Evolutionary conservation across 2,329 filamentous ascomycete species (phyloP).

Genomic region (Paracorniculantispora psalliotae): DNA sequence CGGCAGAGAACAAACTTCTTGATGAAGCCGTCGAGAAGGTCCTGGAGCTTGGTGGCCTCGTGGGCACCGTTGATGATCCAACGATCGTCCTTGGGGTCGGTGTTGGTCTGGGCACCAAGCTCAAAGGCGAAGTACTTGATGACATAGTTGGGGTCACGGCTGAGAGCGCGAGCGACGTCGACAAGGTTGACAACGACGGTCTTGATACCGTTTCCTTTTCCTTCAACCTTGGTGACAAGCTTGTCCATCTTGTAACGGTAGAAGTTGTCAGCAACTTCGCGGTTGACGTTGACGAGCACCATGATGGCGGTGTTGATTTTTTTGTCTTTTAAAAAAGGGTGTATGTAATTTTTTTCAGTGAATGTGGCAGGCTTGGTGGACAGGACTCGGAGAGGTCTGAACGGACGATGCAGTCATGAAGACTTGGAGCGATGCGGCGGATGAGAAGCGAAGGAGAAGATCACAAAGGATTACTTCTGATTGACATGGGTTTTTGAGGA

Average conservation of each 20-base stretch:
- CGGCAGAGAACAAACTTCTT: conserved; percentile 98
- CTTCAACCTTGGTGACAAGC: conserved; percentile 97
- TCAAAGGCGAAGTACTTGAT: conserved; percentile 99
- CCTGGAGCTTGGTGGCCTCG: conserved; percentile 91
- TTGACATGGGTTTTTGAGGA: conserved; percentile 52
- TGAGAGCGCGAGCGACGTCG: conserved; percentile 87
- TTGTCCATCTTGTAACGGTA: conserved; percentile 99
- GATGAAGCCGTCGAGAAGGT: conserved; percentile 98
- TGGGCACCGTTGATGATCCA: conserved; percentile 99
- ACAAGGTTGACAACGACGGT: conserved; percentile 94
- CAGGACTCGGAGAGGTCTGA: conserved; percentile 13
- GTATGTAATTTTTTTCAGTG: conserved; percentile 1
- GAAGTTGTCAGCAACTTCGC: conserved; percentile 96
- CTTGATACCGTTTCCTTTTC: conserved; percentile 99
- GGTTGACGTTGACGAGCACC: conserved; percentile 97
- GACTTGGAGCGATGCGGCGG: conserved; percentile 3
- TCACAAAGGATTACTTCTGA: conserved; percentile 51
- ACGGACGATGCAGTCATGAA: conserved; percentile 11
- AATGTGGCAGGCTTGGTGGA: conserved; percentile 7
- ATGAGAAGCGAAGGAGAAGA: conserved; percentile 27
- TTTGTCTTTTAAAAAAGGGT: background rate
- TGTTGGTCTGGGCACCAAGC: conserved; percentile 96
- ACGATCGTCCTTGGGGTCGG: conserved; percentile 92
- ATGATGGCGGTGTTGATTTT: conserved; percentile 58
- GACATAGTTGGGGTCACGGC: conserved; percentile 86